These are phyloP conservation scores for Stropharia rugosoannulata DNA, from an alignment of 768 basidiomycete species.

Conservation along the genomic window DNA sequence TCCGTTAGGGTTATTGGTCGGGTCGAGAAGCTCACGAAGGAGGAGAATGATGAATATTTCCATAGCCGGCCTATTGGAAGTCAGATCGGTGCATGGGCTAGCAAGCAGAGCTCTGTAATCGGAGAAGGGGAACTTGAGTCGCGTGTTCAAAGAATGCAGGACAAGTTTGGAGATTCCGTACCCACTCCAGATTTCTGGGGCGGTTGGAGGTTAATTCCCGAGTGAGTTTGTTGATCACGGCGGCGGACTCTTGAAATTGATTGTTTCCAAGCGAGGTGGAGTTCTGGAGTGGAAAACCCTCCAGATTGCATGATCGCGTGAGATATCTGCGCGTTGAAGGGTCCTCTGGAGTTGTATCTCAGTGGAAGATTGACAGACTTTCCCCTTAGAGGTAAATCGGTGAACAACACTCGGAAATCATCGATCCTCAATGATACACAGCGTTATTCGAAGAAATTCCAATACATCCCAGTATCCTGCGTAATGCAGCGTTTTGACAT, in stretches of 20 bases:
- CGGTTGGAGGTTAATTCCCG: constrained; percentile 92
- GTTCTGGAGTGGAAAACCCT: constrained; percentile 98
- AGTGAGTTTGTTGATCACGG: constrained; percentile 45
- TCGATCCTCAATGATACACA: neutral
- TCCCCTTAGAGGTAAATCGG: constrained; percentile 48
- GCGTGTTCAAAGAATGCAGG: constrained; percentile 56
- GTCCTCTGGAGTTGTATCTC: constrained; percentile 44
- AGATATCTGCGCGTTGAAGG: constrained; percentile 62
- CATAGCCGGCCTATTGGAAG: constrained; percentile 79
- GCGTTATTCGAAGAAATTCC: neutral
- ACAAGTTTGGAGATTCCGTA: constrained; percentile 61
- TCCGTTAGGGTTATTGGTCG: constrained; percentile 83
- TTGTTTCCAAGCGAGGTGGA: constrained; percentile 75
- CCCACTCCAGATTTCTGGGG: constrained; percentile 94
- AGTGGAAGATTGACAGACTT: constrained; percentile 80
- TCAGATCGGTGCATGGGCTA: constrained; percentile 91
- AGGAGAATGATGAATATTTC: constrained; percentile 86
- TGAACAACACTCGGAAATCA: constrained; percentile 3
- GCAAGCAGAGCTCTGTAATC: constrained; percentile 81
- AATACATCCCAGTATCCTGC: neutral
- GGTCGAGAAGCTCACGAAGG: constrained; percentile 72
- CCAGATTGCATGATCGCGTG: constrained; percentile 88
- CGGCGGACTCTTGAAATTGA: constrained; percentile 6
- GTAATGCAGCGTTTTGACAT: too few relatives aligned
- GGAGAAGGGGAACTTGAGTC: constrained; percentile 66